phyloP scores from a whole-genome alignment of 1,284 basidiomycete genomes.

The Neonothopanus nambi region DNA sequence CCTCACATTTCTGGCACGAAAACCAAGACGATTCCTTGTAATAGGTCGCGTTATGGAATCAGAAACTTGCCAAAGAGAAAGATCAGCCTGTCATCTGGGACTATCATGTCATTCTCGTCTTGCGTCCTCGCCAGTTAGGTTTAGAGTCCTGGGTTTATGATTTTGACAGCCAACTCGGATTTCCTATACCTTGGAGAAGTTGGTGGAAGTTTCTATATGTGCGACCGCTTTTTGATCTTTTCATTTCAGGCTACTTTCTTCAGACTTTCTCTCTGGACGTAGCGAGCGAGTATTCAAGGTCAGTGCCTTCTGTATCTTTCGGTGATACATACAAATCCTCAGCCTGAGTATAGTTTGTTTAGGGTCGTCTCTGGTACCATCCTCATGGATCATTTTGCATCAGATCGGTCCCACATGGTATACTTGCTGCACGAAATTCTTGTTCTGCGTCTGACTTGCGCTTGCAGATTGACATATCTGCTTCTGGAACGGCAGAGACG shows the following conservation, averaged over 20 bases:
- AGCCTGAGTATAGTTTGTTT: constrained; percentile 38
- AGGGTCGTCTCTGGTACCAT: constrained; percentile 52
- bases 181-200: constrained; percentile 54
- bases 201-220: constrained; percentile 21
- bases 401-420: constrained; percentile 81
- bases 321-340: background rate
- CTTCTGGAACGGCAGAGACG: background rate
- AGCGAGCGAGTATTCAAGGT: constrained; percentile 51
- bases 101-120: constrained; percentile 69
- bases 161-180: constrained; percentile 52
- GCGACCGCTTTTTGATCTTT: constrained; percentile 10
- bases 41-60: constrained; percentile 67
- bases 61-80: constrained; percentile 42
- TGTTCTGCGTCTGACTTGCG: constrained; percentile 1
- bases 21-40: background rate
- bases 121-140: constrained; percentile 34
- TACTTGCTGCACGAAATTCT: constrained; percentile 15
- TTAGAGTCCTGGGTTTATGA: constrained; percentile 60
- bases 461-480: background rate
- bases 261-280: constrained; percentile 49
- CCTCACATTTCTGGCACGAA: background rate
- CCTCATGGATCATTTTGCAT: constrained; percentile 65
- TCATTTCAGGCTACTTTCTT: constrained; percentile 50
- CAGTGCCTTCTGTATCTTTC: constrained; percentile 10
- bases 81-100: constrained; percentile 63